A percentile compares a stretch with the other conserved stretches of the same genome.
These are phyloP conservation scores for Calonectria leucothoes DNA, from an alignment of 2,329 filamentous ascomycete genomes.

Conservation along the genomic window DNA sequence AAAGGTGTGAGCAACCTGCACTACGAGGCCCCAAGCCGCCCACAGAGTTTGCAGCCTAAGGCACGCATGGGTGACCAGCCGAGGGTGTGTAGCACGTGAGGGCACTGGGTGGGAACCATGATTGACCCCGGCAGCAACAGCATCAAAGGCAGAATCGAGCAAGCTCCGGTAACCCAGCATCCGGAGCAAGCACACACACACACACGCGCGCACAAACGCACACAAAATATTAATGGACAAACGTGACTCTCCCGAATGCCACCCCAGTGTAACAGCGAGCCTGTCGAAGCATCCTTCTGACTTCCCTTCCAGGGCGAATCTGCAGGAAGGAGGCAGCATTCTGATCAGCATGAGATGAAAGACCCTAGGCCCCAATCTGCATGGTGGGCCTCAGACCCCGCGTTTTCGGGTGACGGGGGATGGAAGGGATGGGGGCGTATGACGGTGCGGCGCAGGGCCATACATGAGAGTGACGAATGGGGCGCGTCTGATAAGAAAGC, in stretches of 20 bases:
- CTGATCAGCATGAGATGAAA: slow-evolving; percentile 12
- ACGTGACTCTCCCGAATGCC: background rate
- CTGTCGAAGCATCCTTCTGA: slow-evolving; percentile 3
- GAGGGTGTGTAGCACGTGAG: slow-evolving; percentile 13
- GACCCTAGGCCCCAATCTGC: slow-evolving; percentile 32
- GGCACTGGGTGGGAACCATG: background rate
- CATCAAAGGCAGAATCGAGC: background rate
- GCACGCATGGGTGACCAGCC: background rate
- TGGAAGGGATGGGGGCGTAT: slow-evolving; percentile 25
- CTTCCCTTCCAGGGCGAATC: slow-evolving; percentile 7
- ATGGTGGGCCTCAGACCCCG: slow-evolving; percentile 41
- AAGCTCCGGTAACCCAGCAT: background rate
- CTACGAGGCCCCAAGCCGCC: background rate
- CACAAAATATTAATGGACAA: background rate
- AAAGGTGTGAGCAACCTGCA: background rate
- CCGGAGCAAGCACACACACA: background rate
- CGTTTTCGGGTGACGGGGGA: slow-evolving; percentile 35
- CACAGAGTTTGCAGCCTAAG: slow-evolving; percentile 3
- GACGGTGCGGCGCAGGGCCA: slow-evolving; percentile 35
- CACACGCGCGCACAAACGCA: background rate
- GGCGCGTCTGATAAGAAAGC: slow-evolving; percentile 38
- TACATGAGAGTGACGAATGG: slow-evolving; percentile 35
- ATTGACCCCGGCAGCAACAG: background rate
- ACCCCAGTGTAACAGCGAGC: background rate
- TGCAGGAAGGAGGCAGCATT: background rate